Percentiles rank a stretch among this genome's conserved stretches.
These are phyloP conservation scores for Rhodocollybia butyracea DNA, from an alignment of 768 basidiomycete genomes.

Conservation along the genomic window DNA sequence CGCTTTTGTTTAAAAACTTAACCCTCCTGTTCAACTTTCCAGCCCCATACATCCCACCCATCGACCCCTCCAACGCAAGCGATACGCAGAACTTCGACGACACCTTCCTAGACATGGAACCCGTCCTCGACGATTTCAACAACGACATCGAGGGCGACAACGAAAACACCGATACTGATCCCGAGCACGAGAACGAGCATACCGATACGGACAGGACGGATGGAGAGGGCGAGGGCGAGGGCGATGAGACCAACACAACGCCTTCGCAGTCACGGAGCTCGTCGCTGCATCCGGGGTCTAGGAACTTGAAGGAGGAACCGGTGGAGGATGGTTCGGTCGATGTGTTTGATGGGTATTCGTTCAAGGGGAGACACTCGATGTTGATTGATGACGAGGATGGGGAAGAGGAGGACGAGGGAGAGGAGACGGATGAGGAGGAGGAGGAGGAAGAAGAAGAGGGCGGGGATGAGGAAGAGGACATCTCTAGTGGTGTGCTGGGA, in stretches of 20 bases:
- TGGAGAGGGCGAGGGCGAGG: no score
- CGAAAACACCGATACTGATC: conserved; percentile 58
- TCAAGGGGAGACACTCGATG: conserved; percentile 82
- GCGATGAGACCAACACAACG: conserved; percentile 75
- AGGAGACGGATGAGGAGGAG: conserved; percentile 35
- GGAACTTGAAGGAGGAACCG: conserved; percentile 14
- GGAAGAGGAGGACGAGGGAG: conserved; percentile 36
- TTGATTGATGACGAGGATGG: conserved; percentile 72
- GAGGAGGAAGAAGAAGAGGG: conserved; percentile 36
- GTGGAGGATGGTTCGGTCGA: conserved; percentile 56
- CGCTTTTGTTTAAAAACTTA: conserved; percentile 3
- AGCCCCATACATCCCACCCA: conserved; percentile 93
- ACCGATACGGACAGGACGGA: conserved; percentile 73
- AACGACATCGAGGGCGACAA: conserved; percentile 58
- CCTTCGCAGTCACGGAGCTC: conserved; percentile 79
- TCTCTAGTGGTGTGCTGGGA: background rate
- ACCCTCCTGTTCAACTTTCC: conserved; percentile 8
- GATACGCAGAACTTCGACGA: conserved; percentile 99
- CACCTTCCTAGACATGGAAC: conserved; percentile 93
- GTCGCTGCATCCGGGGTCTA: conserved; percentile 46
- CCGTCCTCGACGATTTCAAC: conserved; percentile 79
- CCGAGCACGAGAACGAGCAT: conserved; percentile 28
- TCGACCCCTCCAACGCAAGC: conserved; percentile 86
- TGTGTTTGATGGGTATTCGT: conserved; percentile 93
- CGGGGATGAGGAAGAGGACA: conserved; percentile 8